Conservation (phyloP, 2,329 filamentous ascomycete species). For the Fusarium subtropicale region DNA sequence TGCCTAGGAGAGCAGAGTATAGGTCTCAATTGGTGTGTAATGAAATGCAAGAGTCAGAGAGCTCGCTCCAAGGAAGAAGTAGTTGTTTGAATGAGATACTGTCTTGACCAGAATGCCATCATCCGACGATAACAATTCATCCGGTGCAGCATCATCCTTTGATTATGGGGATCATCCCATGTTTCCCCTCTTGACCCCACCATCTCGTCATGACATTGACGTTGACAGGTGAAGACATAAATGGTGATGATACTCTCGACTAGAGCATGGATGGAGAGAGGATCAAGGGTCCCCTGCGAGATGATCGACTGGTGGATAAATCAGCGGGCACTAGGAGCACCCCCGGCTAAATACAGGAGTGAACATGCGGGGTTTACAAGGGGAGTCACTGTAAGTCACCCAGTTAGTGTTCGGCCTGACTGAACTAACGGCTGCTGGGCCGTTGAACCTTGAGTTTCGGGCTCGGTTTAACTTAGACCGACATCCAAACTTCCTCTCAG, state of each 20-base stretch:
- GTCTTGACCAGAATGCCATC: slow-evolving; percentile 12
- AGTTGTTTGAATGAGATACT: slow-evolving; percentile 16
- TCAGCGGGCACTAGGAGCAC: slow-evolving; percentile 15
- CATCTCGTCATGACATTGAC: slow-evolving; percentile 35
- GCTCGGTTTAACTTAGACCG: slow-evolving; percentile 15
- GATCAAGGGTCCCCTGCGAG: slow-evolving; percentile 15
- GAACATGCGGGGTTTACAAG: slow-evolving; percentile 25
- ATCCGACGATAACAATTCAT: slow-evolving; percentile 35
- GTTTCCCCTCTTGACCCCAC: slow-evolving; percentile 43
- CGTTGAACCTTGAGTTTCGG: not conserved
- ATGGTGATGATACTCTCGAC: slow-evolving; percentile 3
- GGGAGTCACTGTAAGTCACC: slow-evolving; percentile 1
- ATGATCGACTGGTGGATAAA: slow-evolving; percentile 35
- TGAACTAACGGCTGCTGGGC: slow-evolving; percentile 5
- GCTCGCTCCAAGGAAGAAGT: slow-evolving; percentile 10
- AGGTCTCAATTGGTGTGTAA: slow-evolving; percentile 19
- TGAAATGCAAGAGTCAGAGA: not conserved
- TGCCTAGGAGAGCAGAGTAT: slow-evolving; percentile 5
- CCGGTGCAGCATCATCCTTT: slow-evolving; percentile 17
- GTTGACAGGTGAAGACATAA: slow-evolving; percentile 10
- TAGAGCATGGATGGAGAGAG: not conserved
- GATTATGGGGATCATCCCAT: not conserved
- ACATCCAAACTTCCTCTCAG: not conserved
- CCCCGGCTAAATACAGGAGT: slow-evolving; percentile 40
- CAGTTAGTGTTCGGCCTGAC: not conserved